Evolutionary conservation across 768 basidiomycete species (phyloP).

Genomic region (Hygrocybe coccinea): DNA sequence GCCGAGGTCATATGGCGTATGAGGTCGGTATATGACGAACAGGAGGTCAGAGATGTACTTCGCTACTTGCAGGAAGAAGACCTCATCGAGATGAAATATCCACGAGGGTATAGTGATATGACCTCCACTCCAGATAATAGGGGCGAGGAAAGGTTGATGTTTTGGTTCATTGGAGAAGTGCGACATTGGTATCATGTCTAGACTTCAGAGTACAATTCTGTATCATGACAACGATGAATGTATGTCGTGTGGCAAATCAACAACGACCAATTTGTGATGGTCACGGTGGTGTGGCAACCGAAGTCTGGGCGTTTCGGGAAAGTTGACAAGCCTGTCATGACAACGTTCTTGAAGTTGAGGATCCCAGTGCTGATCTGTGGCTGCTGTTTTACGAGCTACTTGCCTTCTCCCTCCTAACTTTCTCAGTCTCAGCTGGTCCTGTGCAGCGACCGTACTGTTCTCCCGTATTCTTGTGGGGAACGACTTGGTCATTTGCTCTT

Average conservation of each 20-base stretch:
- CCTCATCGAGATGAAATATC: constrained; percentile 34
- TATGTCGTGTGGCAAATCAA: too few species aligned
- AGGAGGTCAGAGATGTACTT: constrained; percentile 65
- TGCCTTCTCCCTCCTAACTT: too few species aligned
- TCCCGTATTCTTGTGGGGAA: not conserved
- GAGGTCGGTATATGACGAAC: constrained; percentile 66
- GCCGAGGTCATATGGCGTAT: constrained; percentile 68
- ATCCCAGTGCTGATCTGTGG: too few species aligned
- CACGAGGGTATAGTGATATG: constrained; percentile 6
- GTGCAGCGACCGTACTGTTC: constrained; percentile 4
- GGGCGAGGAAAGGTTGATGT: constrained; percentile 47
- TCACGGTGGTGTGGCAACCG: too few species aligned
- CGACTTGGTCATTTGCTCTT: constrained; percentile 14
- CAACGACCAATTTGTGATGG: too few species aligned
- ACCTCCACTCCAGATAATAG: constrained; percentile 41
- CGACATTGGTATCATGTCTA: constrained; percentile 67
- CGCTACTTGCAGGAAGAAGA: constrained; percentile 50
- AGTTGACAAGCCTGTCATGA: too few species aligned
- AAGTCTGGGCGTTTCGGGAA: too few species aligned
- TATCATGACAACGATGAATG: not conserved
- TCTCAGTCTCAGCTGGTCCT: not conserved
- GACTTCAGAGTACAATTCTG: constrained; percentile 6
- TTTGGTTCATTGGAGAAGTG: constrained; percentile 53
- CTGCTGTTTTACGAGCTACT: too few species aligned
- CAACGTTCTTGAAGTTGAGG: too few species aligned